A percentile compares a stretch with the other conserved stretches of the same genome.
Conservation (phyloP, 1,139 yeast species). For the Zygosaccharomyces pseudobailii region DNA sequence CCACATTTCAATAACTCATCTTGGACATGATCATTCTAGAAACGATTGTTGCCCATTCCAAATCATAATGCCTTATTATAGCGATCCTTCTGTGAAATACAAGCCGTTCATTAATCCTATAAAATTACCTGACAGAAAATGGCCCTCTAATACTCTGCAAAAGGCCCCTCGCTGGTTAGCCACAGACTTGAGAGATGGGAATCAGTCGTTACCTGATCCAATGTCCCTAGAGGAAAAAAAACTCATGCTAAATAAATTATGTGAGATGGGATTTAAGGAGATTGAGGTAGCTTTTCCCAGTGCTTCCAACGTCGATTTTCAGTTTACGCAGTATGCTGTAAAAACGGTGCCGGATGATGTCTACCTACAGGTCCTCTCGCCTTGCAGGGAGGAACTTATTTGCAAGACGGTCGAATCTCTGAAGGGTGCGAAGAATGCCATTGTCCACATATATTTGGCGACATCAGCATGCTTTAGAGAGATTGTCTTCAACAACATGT, state of each 20-base stretch:
- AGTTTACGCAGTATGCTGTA: constrained; percentile 88
- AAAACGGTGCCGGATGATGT: constrained; percentile 93
- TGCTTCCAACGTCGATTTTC: constrained; percentile 93
- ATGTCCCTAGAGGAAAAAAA: constrained; percentile 90
- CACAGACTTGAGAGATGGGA: constrained; percentile 94
- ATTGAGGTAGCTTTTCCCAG: constrained; percentile 98
- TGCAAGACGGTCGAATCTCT: constrained; percentile 84
- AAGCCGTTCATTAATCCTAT: constrained; percentile 59
- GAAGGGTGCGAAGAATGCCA: constrained; percentile 85
- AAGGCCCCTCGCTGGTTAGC: constrained; percentile 95
- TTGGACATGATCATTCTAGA: no score
- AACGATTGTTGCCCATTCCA: no score
- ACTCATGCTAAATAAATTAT: constrained; percentile 74
- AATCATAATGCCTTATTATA: constrained; percentile 35
- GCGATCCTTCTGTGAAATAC: constrained; percentile 78
- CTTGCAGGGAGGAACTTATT: constrained; percentile 86
- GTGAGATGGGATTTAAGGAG: constrained; percentile 90
- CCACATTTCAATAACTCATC: no score
- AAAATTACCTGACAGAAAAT: constrained; percentile 67
- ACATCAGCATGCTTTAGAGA: constrained; percentile 88
- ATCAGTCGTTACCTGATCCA: constrained; percentile 95
- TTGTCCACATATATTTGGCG: constrained; percentile 86
- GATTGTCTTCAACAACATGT: constrained; percentile 81
- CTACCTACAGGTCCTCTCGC: constrained; percentile 83
- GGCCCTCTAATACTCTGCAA: constrained; percentile 76